Evolutionary conservation across 495 filamentous ascomycete genomes (phyloP), one percentile per base, ranked within the genome.

Genomic region (Lasiosphaeriaceae sp.): DNA sequence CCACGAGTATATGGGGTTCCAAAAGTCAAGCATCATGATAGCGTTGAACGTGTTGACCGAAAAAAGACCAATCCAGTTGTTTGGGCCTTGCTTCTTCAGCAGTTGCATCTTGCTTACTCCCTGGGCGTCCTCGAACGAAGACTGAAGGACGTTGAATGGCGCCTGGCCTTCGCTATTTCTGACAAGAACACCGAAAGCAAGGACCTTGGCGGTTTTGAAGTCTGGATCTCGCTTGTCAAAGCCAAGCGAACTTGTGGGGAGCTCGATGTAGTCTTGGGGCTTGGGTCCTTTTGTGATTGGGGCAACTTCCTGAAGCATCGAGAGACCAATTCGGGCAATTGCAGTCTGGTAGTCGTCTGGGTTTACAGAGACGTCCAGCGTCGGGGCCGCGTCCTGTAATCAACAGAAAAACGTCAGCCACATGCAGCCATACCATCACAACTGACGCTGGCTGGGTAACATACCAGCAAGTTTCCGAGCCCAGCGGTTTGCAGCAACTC

Each of bases 1-100:
- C 50, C 50, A 52, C 2, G 50, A 52, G 34, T 52, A 52, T 29
- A 52, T 23, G 26, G 50, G 50, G 22, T 52, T 52, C 50, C 50
- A 52, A 19, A 52, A 52, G 35, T 52, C 50, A 5, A 52, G 31
- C 50, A 52, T 54, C 39, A 54, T 54, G 14, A 54, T 19, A 11
- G 52, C 39, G 21, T 34, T 45, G 37, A 54, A 47, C n/a, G 52
- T 54, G 14, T 44, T 34, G 9, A 12, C 7, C 3, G 52, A 45
- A 20, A 54, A 45, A 9, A 54, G 43, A 16, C 52, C 52, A 16
- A 54, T 21, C 6, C 8, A 54, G 8, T 54, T 46, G 6, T 47
- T 17, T 41, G 11, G 35, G 34, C 37, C 39, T 45, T 54, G 17
- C 22, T 47, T 47, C 21, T 45, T 47, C 2, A 54, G 52, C 22